Conservation (phyloP, 2,329 filamentous ascomycete species). For the Fusarium anguioides region DNA sequence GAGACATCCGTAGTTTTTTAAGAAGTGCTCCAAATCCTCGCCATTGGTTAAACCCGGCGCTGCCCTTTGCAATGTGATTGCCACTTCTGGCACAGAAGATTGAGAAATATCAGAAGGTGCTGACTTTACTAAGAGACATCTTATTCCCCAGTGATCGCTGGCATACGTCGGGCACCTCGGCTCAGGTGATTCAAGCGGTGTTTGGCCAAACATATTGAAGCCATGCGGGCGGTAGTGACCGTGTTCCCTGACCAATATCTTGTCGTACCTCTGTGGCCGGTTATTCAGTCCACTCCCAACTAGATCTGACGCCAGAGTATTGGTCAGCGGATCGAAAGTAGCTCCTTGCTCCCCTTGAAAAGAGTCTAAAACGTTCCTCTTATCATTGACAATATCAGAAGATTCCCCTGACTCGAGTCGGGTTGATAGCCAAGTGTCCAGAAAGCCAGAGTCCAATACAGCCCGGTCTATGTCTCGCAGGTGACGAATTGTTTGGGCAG, state of each 20-base stretch:
- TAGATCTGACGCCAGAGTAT: slow-evolving; percentile 64
- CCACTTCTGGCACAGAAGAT: slow-evolving; percentile 5
- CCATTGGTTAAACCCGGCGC: slow-evolving; percentile 47
- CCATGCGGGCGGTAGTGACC: slow-evolving; percentile 52
- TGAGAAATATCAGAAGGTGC: background rate
- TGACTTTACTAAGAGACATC: slow-evolving; percentile 52
- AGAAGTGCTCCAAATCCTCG: slow-evolving; percentile 51
- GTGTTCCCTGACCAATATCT: slow-evolving; percentile 63
- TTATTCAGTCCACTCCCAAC: slow-evolving; percentile 60
- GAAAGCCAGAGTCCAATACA: slow-evolving; percentile 58
- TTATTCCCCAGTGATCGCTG: slow-evolving; percentile 71
- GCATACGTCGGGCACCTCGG: slow-evolving; percentile 45
- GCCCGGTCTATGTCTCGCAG: slow-evolving; percentile 60
- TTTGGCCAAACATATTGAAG: slow-evolving; percentile 69
- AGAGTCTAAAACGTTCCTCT: slow-evolving; percentile 49
- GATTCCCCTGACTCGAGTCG: slow-evolving; percentile 57
- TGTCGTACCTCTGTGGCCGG: slow-evolving; percentile 73
- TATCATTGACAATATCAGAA: slow-evolving; percentile 40
- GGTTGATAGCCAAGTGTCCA: slow-evolving; percentile 64
- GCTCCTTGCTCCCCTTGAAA: slow-evolving; percentile 72
- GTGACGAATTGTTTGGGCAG: slow-evolving; percentile 56
- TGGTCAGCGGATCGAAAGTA: slow-evolving; percentile 71
- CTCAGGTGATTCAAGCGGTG: background rate
- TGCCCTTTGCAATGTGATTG: slow-evolving; percentile 49
- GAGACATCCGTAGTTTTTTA: slow-evolving; percentile 55